phyloP scores from a whole-genome alignment of 139 green algal species.

The Chlorella sp. region DNA sequence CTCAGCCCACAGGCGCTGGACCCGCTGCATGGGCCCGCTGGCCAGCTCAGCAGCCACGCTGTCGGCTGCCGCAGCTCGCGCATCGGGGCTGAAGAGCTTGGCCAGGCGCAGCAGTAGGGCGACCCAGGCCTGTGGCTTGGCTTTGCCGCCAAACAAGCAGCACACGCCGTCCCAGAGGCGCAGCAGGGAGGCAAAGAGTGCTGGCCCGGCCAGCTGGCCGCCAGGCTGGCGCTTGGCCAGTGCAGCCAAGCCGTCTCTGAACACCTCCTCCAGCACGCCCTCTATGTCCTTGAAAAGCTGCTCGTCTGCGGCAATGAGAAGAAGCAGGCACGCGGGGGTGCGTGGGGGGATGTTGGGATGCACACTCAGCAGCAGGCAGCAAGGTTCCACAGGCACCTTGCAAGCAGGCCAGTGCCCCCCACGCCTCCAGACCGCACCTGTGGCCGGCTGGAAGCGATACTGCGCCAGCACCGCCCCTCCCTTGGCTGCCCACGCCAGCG shows the following conservation, averaged over 20 bases:
- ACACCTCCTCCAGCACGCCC: conserved; percentile 30
- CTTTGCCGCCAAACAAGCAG: conserved; percentile 17
- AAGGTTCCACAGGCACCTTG: background rate
- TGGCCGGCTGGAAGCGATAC: conserved; percentile 18
- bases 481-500: background rate
- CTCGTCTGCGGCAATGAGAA: conserved; percentile 17
- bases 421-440: background rate
- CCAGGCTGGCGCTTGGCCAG: conserved; percentile 9
- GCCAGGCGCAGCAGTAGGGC: conserved; percentile 6
- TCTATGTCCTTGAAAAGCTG: conserved; percentile 48
- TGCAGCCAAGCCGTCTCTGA: conserved; percentile 19
- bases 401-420: background rate
- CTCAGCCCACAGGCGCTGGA: conserved; percentile 9
- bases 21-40: conserved; percentile 17
- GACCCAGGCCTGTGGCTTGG: conserved; percentile 49
- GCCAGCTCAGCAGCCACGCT: background rate
- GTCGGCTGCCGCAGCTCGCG: conserved; percentile 11
- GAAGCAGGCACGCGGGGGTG: background rate
- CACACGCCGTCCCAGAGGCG: conserved; percentile 50
- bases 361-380: background rate
- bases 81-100: conserved; percentile 35
- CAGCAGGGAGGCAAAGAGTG: conserved; percentile 17
- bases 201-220: background rate
- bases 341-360: background rate
- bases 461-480: background rate